Percentiles rank a stretch among this genome's conserved stretches.
Evolutionary conservation across 768 basidiomycete species (phyloP).

Genomic region (Mycena belliarum): DNA sequence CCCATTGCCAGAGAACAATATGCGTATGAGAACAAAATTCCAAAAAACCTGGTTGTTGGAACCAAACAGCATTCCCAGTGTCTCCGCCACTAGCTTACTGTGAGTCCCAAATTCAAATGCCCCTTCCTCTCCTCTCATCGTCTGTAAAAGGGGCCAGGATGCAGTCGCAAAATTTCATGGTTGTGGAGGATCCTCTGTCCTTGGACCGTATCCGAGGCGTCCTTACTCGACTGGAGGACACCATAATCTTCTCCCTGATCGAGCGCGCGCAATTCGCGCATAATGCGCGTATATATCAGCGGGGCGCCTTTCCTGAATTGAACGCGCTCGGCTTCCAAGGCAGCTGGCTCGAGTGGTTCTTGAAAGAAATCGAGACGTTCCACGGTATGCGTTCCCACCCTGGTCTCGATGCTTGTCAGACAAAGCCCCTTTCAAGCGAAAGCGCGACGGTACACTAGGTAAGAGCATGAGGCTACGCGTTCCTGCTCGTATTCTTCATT

Average conservation of each 20-base stretch:
- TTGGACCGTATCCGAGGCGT: slow-evolving; percentile 88
- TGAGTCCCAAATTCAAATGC: not conserved
- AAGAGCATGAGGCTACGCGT: not conserved
- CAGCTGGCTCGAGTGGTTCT: slow-evolving; percentile 97
- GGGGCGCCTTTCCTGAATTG: slow-evolving; percentile 78
- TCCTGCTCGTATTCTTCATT: not conserved
- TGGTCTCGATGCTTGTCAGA: not conserved
- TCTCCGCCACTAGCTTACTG: too few species aligned
- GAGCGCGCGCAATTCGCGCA: slow-evolving; percentile 97
- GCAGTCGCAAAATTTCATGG: slow-evolving; percentile 70
- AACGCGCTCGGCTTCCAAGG: slow-evolving; percentile 72
- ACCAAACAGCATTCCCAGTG: too few species aligned
- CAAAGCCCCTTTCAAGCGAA: slow-evolving; percentile 62
- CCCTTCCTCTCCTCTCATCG: not conserved
- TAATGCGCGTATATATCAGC: slow-evolving; percentile 86
- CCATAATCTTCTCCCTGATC: slow-evolving; percentile 97
- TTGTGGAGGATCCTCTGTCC: slow-evolving; percentile 79
- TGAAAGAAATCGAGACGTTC: slow-evolving; percentile 92
- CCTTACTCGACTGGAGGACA: slow-evolving; percentile 91
- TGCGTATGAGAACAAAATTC: too few species aligned
- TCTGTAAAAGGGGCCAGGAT: slow-evolving; percentile 31
- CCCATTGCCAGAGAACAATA: too few species aligned
- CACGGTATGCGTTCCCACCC: slow-evolving; percentile 70
- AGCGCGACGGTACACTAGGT: slow-evolving; percentile 94
- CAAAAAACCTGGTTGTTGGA: too few species aligned